phyloP scores from a whole-genome alignment of 83 land plant genomes.

The Larix sibirica region DNA sequence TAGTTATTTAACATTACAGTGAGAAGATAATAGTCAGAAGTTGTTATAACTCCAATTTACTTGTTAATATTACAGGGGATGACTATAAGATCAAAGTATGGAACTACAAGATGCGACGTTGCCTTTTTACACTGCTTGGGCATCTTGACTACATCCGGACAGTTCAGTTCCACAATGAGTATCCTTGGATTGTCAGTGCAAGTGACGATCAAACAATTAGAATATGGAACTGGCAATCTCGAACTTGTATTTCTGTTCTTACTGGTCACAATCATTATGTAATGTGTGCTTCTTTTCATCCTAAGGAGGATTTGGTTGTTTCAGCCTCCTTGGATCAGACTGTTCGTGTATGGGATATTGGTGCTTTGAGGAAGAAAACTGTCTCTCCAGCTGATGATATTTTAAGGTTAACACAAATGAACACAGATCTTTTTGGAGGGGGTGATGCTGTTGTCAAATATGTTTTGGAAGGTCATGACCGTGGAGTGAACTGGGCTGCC shows the following conservation, averaged over 20 bases:
- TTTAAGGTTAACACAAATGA: conserved; percentile 66
- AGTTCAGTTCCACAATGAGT: conserved; percentile 72
- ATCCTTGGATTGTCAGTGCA: conserved; percentile 84
- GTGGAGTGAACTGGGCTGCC: conserved; percentile 84
- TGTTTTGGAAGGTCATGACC: conserved; percentile 80
- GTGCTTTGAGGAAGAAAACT: conserved; percentile 64
- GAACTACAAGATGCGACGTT: conserved; percentile 74
- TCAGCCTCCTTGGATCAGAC: conserved; percentile 83
- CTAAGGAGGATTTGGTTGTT: conserved; percentile 72
- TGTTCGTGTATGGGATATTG: conserved; percentile 78
- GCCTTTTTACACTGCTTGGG: conserved; percentile 70
- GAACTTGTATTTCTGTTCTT: conserved; percentile 69
- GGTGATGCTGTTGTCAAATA: conserved; percentile 83
- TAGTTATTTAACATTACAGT: too few relatives aligned
- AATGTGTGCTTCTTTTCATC: conserved; percentile 83
- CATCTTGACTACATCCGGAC: conserved; percentile 81
- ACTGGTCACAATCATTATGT: conserved; percentile 85
- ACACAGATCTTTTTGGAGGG: conserved; percentile 76
- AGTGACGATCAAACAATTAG: conserved; percentile 85
- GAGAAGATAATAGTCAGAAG: too few relatives aligned
- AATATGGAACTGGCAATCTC: conserved; percentile 89
- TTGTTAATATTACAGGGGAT: conserved; percentile 43
- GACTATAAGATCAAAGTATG: conserved; percentile 78
- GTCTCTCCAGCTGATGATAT: conserved; percentile 72
- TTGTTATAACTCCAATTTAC: too few relatives aligned